Evolutionary conservation across 768 basidiomycete genomes (phyloP).

Genomic region (Lactifluus subvellereus): DNA sequence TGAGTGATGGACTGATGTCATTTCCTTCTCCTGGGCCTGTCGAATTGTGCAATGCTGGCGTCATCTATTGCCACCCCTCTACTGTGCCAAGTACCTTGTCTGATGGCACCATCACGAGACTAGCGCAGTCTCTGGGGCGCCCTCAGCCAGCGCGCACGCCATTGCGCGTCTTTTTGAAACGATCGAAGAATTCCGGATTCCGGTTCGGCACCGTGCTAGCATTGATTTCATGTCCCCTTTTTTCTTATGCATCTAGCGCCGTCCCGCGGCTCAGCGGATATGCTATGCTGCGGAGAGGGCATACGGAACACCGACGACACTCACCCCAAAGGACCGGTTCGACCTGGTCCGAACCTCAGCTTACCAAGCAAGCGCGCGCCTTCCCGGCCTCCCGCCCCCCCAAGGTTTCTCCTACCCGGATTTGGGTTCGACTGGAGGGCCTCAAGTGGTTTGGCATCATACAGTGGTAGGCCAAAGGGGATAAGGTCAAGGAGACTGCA

Average conservation of each 20-base stretch:
- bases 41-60: background rate
- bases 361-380: constrained; percentile 1
- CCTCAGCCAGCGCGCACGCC: background rate
- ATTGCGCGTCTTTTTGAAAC: background rate
- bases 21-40: background rate
- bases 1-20: background rate
- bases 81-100: background rate
- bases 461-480: background rate
- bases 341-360: constrained; percentile 3
- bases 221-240: background rate
- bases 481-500: background rate
- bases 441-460: background rate
- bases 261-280: background rate
- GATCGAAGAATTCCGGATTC: background rate
- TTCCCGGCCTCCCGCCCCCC: background rate
- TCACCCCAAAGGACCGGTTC: background rate
- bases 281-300: background rate
- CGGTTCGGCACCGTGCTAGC: background rate
- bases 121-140: constrained; percentile 7
- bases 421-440: background rate
- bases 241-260: background rate
- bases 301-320: background rate
- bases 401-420: background rate
- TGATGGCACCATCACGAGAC: constrained; percentile 8
- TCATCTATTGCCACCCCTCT: background rate